Conservation (phyloP, 331 rosid species). For the Rosa hybrid region DNA sequence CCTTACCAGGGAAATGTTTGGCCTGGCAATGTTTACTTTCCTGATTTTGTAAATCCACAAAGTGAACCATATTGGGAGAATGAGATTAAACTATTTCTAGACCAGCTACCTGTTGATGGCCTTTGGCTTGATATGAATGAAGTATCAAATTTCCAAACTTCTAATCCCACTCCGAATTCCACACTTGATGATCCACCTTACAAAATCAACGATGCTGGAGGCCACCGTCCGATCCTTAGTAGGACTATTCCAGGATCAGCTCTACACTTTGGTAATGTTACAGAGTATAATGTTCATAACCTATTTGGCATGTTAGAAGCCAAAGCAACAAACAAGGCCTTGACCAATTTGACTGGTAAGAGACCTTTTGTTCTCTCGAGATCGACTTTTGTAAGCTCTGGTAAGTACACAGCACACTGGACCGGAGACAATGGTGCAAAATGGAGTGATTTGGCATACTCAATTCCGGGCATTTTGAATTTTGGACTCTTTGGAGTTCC, state of each 20-base stretch:
- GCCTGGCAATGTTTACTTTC: slow-evolving; percentile 77
- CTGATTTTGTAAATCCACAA: slow-evolving; percentile 67
- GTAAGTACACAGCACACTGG: slow-evolving; percentile 88
- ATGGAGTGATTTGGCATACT: slow-evolving; percentile 77
- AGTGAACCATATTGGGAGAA: slow-evolving; percentile 51
- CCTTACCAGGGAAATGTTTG: slow-evolving; percentile 72
- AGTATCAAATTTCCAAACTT: slow-evolving; percentile 59
- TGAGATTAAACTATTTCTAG: slow-evolving; percentile 60
- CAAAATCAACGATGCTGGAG: slow-evolving; percentile 52
- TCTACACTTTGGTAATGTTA: slow-evolving; percentile 59
- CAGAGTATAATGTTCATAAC: slow-evolving; percentile 77
- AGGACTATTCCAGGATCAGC: slow-evolving; percentile 64
- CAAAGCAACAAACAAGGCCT: slow-evolving; percentile 63
- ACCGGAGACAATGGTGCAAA: slow-evolving; percentile 88
- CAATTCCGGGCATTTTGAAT: slow-evolving; percentile 64
- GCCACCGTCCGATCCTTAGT: slow-evolving; percentile 35
- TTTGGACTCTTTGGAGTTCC: slow-evolving; percentile 81
- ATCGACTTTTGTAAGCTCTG: slow-evolving; percentile 86
- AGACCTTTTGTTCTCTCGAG: slow-evolving; percentile 84
- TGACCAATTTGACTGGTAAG: slow-evolving; percentile 51
- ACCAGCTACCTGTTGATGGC: slow-evolving; percentile 69
- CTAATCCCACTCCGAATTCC: slow-evolving; percentile 50
- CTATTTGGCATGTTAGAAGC: slow-evolving; percentile 61
- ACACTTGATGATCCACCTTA: slow-evolving; percentile 81
- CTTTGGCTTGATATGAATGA: slow-evolving; percentile 94